phyloP scores from a whole-genome alignment of 768 basidiomycete species.

The Asterophora lycoperdoides region DNA sequence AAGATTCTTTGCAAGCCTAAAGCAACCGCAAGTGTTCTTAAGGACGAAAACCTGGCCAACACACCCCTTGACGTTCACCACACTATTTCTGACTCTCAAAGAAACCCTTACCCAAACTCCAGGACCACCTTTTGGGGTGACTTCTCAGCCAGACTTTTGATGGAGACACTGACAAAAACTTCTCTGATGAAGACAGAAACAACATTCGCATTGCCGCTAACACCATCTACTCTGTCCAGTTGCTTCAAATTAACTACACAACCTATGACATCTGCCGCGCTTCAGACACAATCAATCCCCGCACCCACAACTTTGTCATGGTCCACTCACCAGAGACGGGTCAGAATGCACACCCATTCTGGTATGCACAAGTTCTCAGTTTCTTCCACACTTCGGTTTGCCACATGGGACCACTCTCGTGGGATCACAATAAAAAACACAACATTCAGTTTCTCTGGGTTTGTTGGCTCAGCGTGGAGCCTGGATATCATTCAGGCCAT shows the following conservation, averaged over 20 bases:
- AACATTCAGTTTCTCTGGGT: slow-evolving; percentile 35
- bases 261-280: slow-evolving; percentile 39
- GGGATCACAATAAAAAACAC: neutral
- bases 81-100: no score
- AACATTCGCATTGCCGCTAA: slow-evolving; percentile 16
- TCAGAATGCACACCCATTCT: slow-evolving; percentile 23
- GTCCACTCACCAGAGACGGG: slow-evolving; percentile 19
- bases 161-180: slow-evolving; percentile 21
- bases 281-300: slow-evolving; percentile 39
- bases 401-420: slow-evolving; percentile 10
- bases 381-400: slow-evolving; percentile 28
- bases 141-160: no score
- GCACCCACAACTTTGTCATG: slow-evolving; percentile 35
- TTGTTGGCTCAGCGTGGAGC: slow-evolving; percentile 31
- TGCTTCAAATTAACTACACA: slow-evolving; percentile 37
- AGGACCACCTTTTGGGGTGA: no score
- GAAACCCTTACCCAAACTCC: no score
- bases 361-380: slow-evolving; percentile 33
- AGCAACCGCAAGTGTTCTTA: no score
- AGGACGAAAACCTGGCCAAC: no score
- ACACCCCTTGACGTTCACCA: no score
- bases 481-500: slow-evolving; percentile 14
- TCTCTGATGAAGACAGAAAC: slow-evolving; percentile 20
- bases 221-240: slow-evolving; percentile 24
- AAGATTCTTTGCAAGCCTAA: no score